Evolutionary conservation across 2,329 filamentous ascomycete genomes (phyloP).

Genomic region (Thelonectria rubi): DNA sequence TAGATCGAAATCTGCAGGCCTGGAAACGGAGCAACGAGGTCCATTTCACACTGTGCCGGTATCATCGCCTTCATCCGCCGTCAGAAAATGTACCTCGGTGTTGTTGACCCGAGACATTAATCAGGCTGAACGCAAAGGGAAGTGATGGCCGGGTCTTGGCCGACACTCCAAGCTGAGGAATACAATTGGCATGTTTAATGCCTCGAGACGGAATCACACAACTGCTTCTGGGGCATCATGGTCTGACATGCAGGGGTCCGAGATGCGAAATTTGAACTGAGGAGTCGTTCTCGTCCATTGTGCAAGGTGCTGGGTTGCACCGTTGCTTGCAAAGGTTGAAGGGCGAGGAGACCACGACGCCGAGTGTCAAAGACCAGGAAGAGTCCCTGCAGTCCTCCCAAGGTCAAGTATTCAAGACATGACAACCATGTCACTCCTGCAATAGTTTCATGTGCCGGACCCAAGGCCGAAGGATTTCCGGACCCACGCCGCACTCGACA

Average conservation of each 20-base stretch:
- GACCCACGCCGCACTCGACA: constrained; percentile 26
- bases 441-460: constrained; percentile 20
- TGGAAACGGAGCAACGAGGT: too few relatives aligned
- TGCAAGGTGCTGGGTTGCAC: not conserved
- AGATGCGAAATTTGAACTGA: constrained; percentile 2
- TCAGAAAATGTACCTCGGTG: not conserved
- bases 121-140: constrained; percentile 5
- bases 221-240: constrained; percentile 7
- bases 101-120: constrained; percentile 1
- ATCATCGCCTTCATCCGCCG: too few relatives aligned
- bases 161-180: not conserved
- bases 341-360: not conserved
- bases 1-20: too few relatives aligned
- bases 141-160: constrained; percentile 22
- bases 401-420: not conserved
- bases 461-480: constrained; percentile 29
- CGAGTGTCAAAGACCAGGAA: not conserved
- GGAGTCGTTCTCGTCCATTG: not conserved
- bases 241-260: constrained; percentile 20
- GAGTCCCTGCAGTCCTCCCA: not conserved
- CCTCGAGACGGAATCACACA: not conserved
- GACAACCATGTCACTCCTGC: not conserved
- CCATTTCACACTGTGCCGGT: not conserved
- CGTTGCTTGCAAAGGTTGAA: not conserved
- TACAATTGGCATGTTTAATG: not conserved